A percentile compares a stretch with the other conserved stretches of the same genome.
Conservation (phyloP, 441 rosid species). For the Euphorbia corollata region DNA sequence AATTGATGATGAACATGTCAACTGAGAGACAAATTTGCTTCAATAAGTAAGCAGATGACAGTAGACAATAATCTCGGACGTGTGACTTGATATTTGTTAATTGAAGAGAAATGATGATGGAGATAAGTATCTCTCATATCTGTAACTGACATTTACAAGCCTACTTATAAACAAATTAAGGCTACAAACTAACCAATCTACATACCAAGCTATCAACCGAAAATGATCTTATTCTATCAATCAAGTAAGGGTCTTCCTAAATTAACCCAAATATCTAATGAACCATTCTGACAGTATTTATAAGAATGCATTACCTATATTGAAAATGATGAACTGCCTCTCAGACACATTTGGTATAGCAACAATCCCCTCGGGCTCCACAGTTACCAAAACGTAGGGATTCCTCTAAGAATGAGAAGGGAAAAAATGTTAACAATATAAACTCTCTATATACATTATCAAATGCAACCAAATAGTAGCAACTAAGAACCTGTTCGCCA, state of each 20-base stretch:
- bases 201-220: no score
- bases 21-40: neutral
- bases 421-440: constrained; percentile 5
- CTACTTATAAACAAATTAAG: no score
- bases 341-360: constrained; percentile 56
- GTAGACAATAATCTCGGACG: constrained; percentile 2
- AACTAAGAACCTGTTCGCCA: constrained; percentile 39
- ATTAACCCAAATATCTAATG: no score
- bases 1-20: neutral
- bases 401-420: constrained; percentile 35
- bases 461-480: constrained; percentile 8
- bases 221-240: no score
- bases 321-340: constrained; percentile 51
- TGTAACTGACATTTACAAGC: no score
- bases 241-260: no score
- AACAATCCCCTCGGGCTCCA: constrained; percentile 80
- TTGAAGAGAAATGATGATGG: no score
- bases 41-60: neutral
- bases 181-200: no score
- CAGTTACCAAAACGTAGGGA: constrained; percentile 49
- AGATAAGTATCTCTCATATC: no score
- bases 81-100: neutral
- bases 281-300: neutral
- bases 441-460: constrained; percentile 9
- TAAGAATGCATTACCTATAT: constrained; percentile 50